Conservation (phyloP, 192 early-diverging fungal species). For the Backusella luteola region DNA sequence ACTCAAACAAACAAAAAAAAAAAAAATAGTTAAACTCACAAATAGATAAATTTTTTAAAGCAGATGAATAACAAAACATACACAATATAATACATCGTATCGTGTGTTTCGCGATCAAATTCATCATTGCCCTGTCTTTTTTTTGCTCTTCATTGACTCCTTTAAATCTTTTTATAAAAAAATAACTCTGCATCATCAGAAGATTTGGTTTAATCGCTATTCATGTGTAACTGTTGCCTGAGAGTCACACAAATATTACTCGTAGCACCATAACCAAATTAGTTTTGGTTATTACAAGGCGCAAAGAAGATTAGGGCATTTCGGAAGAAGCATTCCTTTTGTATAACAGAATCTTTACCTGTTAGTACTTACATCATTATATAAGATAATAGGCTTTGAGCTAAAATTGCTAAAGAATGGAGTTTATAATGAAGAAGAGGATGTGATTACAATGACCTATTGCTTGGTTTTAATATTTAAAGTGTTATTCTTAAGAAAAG, state of each 20-base stretch:
- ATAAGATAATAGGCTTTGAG: background rate
- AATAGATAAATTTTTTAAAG: background rate
- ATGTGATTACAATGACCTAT: background rate
- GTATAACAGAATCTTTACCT: background rate
- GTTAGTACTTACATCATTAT: background rate
- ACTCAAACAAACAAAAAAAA: background rate
- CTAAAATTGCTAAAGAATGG: background rate
- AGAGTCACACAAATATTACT: background rate
- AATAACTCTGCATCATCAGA: background rate
- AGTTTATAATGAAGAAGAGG: background rate
- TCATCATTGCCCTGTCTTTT: background rate
- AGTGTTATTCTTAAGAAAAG: background rate
- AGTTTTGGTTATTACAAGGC: background rate
- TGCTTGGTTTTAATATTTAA: background rate
- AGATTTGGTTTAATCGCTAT: background rate
- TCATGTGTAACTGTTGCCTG: background rate
- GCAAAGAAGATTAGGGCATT: background rate
- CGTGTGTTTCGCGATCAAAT: background rate
- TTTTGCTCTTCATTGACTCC: background rate
- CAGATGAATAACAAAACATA: background rate
- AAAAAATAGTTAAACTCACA: background rate
- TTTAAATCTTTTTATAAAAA: background rate
- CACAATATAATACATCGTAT: background rate
- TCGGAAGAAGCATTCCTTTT: slow-evolving; percentile 6
- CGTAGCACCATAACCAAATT: slow-evolving; percentile 2